phyloP scores from a whole-genome alignment of 1,284 basidiomycete species.

The Flammula alnicola region DNA sequence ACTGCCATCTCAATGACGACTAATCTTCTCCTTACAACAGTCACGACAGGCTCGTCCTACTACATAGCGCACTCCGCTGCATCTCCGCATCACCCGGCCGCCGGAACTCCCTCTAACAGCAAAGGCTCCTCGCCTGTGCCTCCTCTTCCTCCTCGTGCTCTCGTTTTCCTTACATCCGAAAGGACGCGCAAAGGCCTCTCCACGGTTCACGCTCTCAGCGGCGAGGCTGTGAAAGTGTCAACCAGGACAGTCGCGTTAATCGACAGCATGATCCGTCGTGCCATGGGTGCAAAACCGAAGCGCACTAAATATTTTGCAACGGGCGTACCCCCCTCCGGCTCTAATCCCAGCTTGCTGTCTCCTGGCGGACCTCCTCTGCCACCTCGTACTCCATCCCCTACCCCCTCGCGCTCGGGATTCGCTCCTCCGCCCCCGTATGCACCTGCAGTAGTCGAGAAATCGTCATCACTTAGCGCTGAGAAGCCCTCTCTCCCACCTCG shows the following conservation, averaged over 20 bases:
- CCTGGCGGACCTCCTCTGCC: slow-evolving; percentile 19
- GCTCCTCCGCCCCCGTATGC: slow-evolving; percentile 30
- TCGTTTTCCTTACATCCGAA: slow-evolving; percentile 66
- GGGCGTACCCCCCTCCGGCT: slow-evolving; percentile 12
- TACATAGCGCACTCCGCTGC: slow-evolving; percentile 67
- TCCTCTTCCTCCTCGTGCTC: slow-evolving; percentile 54
- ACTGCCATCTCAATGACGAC: slow-evolving; percentile 73
- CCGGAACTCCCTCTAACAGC: slow-evolving; percentile 16
- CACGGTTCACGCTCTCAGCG: slow-evolving; percentile 65
- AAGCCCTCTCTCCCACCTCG: slow-evolving; percentile 46
- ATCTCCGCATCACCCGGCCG: slow-evolving; percentile 37
- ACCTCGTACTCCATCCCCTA: slow-evolving; percentile 29
- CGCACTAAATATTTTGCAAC: slow-evolving; percentile 24
- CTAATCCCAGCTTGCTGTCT: slow-evolving; percentile 15
- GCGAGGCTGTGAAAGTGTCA: slow-evolving; percentile 70
- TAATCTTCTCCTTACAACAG: slow-evolving; percentile 62
- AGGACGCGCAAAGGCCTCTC: slow-evolving; percentile 61
- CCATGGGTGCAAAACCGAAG: slow-evolving; percentile 45
- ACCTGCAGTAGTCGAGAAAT: slow-evolving; percentile 15
- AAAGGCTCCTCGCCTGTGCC: slow-evolving; percentile 35
- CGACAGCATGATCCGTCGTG: slow-evolving; percentile 61
- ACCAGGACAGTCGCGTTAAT: slow-evolving; percentile 65
- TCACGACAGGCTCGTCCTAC: slow-evolving; percentile 64
- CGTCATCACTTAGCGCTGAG: slow-evolving; percentile 13
- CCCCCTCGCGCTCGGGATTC: slow-evolving; percentile 10